phyloP scores from a whole-genome alignment of 2,329 filamentous ascomycete species.

The Bipolaris bicolor region DNA sequence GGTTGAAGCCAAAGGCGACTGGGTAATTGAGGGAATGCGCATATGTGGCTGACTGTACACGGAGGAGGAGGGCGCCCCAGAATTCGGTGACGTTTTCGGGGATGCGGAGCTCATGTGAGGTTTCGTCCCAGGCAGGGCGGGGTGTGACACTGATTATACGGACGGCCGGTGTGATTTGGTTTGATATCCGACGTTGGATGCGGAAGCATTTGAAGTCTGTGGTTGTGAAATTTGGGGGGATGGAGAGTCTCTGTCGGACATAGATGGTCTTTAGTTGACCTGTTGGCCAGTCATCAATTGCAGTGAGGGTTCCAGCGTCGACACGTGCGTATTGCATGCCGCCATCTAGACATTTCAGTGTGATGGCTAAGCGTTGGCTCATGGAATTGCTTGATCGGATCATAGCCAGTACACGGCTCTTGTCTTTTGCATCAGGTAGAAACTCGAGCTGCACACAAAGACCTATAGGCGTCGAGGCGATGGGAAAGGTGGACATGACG shows the following conservation, averaged over 20 bases:
- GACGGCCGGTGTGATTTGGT: slow-evolving; percentile 22
- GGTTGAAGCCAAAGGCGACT: slow-evolving; percentile 29
- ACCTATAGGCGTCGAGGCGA: slow-evolving; percentile 30
- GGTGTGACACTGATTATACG: slow-evolving; percentile 27
- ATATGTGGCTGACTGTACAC: slow-evolving; percentile 24
- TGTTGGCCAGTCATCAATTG: slow-evolving; percentile 51
- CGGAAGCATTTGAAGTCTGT: slow-evolving; percentile 29
- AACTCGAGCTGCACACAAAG: slow-evolving; percentile 34
- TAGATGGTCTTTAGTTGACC: slow-evolving; percentile 33
- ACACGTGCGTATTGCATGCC: slow-evolving; percentile 45
- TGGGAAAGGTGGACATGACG: slow-evolving; percentile 24
- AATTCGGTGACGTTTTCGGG: slow-evolving; percentile 15
- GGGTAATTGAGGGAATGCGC: slow-evolving; percentile 26
- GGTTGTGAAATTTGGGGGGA: slow-evolving; percentile 31
- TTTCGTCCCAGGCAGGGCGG: slow-evolving; percentile 20
- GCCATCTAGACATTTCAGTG: slow-evolving; percentile 30
- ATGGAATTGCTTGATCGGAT: slow-evolving; percentile 30
- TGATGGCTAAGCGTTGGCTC: slow-evolving; percentile 33
- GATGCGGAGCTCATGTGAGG: slow-evolving; percentile 26
- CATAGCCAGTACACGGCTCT: slow-evolving; percentile 23
- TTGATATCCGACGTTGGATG: slow-evolving; percentile 26
- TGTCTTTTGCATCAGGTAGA: slow-evolving; percentile 24
- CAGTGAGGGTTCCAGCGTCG: slow-evolving; percentile 58
- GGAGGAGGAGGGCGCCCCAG: slow-evolving; percentile 24
- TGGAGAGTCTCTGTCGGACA: slow-evolving; percentile 29